Base-by-base conservation (phyloP, 805 yeast species). In the Nematodospora valgi region DNA sequence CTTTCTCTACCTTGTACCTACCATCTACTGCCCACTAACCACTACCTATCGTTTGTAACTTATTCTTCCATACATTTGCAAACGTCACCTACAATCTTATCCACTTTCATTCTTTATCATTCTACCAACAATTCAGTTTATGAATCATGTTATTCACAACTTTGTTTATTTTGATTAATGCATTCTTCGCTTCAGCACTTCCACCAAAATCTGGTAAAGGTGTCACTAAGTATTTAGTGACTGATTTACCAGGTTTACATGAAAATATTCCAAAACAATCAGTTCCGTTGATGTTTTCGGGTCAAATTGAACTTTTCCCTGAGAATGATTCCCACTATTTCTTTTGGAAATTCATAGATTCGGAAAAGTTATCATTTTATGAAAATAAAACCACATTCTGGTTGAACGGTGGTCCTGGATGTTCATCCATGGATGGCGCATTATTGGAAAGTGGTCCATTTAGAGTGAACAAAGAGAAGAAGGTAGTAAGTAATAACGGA, bases 341-440 rank as follows among this genome's bases (percentile, higher is more conserved):
- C 51, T 88, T 86, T 54, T 86, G 95, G 95, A 77, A 75, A 49
- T 81, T 80, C 36, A 62, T 39, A n/a, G 71, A 67, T 41, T 36
- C 39, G 8, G 36, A 54, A 23, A 54, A 57, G 33, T 37, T 48
- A 8, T 56, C 56, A 0, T 59, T 53, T 26, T 56, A 68, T 16
- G 46, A 48, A 25, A 62, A 70, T 45, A 70, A 70, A 43, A 68
- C 84, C 15, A 71, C 83, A 6, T 71, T 93, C 36, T 93, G 98
- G 98, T 70, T 93, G 15, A 93, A 93, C 56, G 98, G 98, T 25
- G 98, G 98, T 0, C 98, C 98, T 0, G 98, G 98, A 0, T 93
- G 98, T 57, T 88, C 96, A 2, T 88, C 97, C 0, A 79, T 91
- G 93, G 98, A 93, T 59, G 98, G 98, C 11, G 96, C 95, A 0